Base-by-base conservation (phyloP, 75 land plant genomes). In the Sequoiadendron giganteum region DNA sequence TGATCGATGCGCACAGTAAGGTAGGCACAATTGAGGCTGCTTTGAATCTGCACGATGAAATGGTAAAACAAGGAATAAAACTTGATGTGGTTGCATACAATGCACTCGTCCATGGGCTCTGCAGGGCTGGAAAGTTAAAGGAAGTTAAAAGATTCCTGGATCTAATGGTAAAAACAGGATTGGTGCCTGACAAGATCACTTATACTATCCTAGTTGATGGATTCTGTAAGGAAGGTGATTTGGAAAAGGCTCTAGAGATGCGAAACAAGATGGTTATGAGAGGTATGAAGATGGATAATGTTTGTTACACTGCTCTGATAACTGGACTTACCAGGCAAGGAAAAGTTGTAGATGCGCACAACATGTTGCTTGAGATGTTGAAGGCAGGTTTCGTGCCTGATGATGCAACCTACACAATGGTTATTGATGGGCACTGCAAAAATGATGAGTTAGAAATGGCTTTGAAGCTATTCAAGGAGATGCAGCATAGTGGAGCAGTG, bases 181-280 rank as follows among this genome's bases (percentile, higher is more conserved):
- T 92, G 76, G 81, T 70, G 56, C 93, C 95, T 40, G 94, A 92
- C 83, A 92, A 89, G 81, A 78, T 93, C 40, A 97, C 95, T 21
- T 97, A 94, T 75, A 93, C 98, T 2, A 97, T 95, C 52, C 82
- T 97, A 36, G 91, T 97, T 15, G 94, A 94, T 88, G 99, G 97
- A 9, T 95, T 87, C 84, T 97, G 93, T 78, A 94, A 94, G 81
- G 92, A 91, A 77, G 97, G 97, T 19, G 90, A 96, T 87, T 45
- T 91, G 10, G 85, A 86, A 45, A 87, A 84, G 75, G 99, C 96
- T 14, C 79, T 93, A 34, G 89, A 91, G 19, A 89, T 94, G 73
- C 91, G 88, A 58, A 89, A 88, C 36, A 90, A 88, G 42, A 97
- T 97, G 99, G 81, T 87, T 49, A 85, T 82, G 65, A 91, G 91